Evolutionary conservation across 1,139 yeast genomes (phyloP).

Genomic region (Kodamaea anthophila): DNA sequence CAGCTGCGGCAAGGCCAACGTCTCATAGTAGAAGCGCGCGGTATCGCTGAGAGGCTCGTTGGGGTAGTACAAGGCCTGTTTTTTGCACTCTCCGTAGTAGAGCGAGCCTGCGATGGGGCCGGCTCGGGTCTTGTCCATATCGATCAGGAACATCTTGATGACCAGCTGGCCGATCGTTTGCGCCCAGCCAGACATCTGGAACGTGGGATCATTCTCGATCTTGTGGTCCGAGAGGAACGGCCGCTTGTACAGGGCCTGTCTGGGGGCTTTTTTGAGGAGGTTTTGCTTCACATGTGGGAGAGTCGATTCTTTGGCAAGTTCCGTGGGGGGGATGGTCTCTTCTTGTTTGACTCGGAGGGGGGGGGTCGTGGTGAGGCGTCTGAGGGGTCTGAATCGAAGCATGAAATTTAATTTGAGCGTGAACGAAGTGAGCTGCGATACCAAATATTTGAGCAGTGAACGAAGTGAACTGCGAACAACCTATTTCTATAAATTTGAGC

Average conservation of each 20-base stretch:
- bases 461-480: too few relatives aligned
- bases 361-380: neutral
- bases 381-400: too few relatives aligned
- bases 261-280: conserved; percentile 30
- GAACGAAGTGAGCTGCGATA: too few relatives aligned
- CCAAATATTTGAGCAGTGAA: too few relatives aligned
- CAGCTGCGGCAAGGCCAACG: conserved; percentile 74
- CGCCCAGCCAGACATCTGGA: conserved; percentile 62
- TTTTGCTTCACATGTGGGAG: conserved; percentile 42
- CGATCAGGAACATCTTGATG: conserved; percentile 62
- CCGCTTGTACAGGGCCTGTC: conserved; percentile 37
- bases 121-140: conserved; percentile 88
- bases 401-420: too few relatives aligned
- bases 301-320: conserved; percentile 43
- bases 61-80: conserved; percentile 72
- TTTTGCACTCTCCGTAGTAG: conserved; percentile 82
- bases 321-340: conserved; percentile 30
- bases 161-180: conserved; percentile 68
- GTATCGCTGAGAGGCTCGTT: conserved; percentile 60
- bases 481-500: too few relatives aligned
- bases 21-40: conserved; percentile 71
- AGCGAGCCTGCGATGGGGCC: conserved; percentile 92
- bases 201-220: conserved; percentile 51
- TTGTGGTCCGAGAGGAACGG: conserved; percentile 49
- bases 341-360: too few relatives aligned